Conservation (phyloP, 148 eudicot species). For the Bassia scoparia region DNA sequence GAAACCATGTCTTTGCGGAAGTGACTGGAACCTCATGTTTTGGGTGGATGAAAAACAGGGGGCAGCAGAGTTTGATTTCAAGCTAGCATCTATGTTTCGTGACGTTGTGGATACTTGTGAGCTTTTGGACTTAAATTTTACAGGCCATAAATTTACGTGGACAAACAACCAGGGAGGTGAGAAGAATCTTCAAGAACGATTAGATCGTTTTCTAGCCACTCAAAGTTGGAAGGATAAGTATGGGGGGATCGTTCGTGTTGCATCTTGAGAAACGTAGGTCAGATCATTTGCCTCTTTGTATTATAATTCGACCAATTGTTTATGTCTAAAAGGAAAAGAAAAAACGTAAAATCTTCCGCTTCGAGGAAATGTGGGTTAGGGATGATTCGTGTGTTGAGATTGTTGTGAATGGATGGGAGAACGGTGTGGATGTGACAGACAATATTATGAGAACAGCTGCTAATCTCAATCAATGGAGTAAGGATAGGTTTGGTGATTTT, state of each 20-base stretch:
- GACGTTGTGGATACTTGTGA: background rate
- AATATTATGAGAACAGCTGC: too few relatives aligned
- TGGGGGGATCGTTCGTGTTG: background rate
- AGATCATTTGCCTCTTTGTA: background rate
- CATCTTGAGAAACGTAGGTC: background rate
- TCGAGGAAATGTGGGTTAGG: too few relatives aligned
- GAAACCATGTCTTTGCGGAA: background rate
- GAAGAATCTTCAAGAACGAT: background rate
- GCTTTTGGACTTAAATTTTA: background rate
- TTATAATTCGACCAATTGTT: too few relatives aligned
- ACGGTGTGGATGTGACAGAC: too few relatives aligned
- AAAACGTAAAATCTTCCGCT: too few relatives aligned
- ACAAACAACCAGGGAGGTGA: background rate
- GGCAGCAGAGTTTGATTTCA: background rate
- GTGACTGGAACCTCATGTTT: background rate
- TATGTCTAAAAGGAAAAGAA: too few relatives aligned
- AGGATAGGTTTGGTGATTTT: too few relatives aligned
- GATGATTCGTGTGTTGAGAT: too few relatives aligned
- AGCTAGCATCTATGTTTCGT: background rate
- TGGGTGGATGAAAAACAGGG: background rate
- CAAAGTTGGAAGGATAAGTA: background rate
- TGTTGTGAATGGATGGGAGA: too few relatives aligned
- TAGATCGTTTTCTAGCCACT: background rate
- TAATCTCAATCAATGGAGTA: too few relatives aligned
- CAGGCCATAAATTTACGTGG: background rate